Evolutionary conservation across 2,329 filamentous ascomycete genomes (phyloP).

Genomic region (Emmonsia crescens): DNA sequence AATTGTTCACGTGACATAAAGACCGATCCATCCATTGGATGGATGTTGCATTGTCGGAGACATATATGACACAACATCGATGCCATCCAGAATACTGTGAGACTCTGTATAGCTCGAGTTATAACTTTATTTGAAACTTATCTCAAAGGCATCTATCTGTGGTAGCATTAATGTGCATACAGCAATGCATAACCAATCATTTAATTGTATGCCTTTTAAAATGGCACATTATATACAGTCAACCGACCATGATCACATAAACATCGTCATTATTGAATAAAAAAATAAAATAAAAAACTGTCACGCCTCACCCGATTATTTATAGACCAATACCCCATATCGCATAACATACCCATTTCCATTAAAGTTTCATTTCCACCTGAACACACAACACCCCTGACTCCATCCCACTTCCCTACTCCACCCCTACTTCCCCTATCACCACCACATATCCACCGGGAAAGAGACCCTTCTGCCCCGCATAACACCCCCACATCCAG

Average conservation of each 20-base stretch:
- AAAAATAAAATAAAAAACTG: not conserved
- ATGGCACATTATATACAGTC: too few relatives aligned
- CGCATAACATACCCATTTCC: not conserved
- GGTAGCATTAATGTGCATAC: not conserved
- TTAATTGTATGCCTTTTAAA: too few relatives aligned
- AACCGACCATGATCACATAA: not conserved
- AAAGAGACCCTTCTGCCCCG: constrained; percentile 67
- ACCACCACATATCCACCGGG: constrained; percentile 63
- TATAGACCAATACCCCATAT: not conserved
- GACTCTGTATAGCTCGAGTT: not conserved
- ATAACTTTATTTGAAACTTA: not conserved
- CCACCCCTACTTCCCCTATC: constrained; percentile 23
- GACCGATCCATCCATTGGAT: too few relatives aligned
- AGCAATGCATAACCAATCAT: not conserved
- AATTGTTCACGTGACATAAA: too few relatives aligned
- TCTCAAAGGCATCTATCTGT: not conserved
- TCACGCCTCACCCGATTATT: too few relatives aligned
- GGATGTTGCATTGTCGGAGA: too few relatives aligned
- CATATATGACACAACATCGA: too few relatives aligned
- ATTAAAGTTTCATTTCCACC: not conserved
- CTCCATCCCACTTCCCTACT: not conserved
- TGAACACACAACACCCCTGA: too few relatives aligned
- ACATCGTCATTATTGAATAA: not conserved
- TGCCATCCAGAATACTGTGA: too few relatives aligned
- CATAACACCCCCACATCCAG: constrained; percentile 82